A percentile compares a stretch with the other conserved stretches of the same genome.
Evolutionary conservation across 306 rosid species (phyloP).

Genomic region (Quercus berberidifolia): DNA sequence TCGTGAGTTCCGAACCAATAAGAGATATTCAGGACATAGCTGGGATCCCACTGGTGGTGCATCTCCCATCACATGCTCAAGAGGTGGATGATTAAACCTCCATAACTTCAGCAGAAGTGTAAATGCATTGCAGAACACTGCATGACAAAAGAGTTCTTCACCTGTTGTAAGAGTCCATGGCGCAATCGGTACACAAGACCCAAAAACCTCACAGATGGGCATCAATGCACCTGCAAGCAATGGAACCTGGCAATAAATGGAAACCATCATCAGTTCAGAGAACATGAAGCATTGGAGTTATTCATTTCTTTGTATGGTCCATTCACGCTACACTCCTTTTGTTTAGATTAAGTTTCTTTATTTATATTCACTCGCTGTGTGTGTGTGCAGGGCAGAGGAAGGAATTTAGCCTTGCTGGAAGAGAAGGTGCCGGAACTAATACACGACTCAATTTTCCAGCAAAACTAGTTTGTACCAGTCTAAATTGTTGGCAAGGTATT

Average conservation of each 20-base stretch:
- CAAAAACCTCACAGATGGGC: slow-evolving; percentile 86
- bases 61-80: slow-evolving; percentile 58
- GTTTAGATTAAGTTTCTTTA: neutral
- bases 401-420: neutral
- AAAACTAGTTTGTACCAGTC: neutral
- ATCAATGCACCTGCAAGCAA: slow-evolving; percentile 72
- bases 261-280: slow-evolving; percentile 28
- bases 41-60: slow-evolving; percentile 66
- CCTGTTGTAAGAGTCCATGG: slow-evolving; percentile 55
- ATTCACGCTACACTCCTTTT: neutral
- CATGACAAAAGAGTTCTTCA: slow-evolving; percentile 69
- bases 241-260: slow-evolving; percentile 65
- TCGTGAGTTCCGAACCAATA: slow-evolving; percentile 64
- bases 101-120: slow-evolving; percentile 80
- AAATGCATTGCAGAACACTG: slow-evolving; percentile 85
- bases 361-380: neutral
- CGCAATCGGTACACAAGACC: slow-evolving; percentile 53
- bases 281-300: neutral
- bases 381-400: neutral
- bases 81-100: slow-evolving; percentile 78
- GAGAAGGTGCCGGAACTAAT: neutral
- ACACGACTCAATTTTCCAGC: neutral
- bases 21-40: slow-evolving; percentile 75
- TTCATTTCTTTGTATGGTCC: neutral
- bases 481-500: neutral